Evolutionary conservation across 257 asterid genomes (phyloP), one percentile per base, ranked within the genome.

Genomic region (Nicotiana attenuata): DNA sequence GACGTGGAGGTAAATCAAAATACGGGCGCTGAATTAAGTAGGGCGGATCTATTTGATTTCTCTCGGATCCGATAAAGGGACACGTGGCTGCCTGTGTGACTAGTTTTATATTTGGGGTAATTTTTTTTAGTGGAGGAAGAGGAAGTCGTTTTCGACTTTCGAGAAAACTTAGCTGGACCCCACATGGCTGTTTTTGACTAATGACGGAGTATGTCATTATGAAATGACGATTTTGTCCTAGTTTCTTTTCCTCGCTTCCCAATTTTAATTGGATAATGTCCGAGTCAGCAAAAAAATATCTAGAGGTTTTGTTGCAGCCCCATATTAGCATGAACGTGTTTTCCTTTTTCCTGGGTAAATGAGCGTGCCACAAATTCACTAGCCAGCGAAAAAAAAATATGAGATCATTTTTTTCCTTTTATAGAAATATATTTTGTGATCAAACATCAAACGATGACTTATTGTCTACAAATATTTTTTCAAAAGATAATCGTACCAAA

Each of bases 1-100:
- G 85, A 83, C 26, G 75, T 52, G 81, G 78, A 10, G 73, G 82
- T 66, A 82, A 83, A 89, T 89, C 91, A 63, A 89, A 87, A 89
- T 55, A 81, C 78, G 82, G 85, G 84, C 80, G 52, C 87, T 82
- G 57, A 77, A 79, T 81, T 64, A 81, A 41, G 77, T 67, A n/a
- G 19, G 81, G 67, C 81, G 88, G 87, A 85, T 89, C 89, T 84
- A 19, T 33, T 47, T 13, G 45, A 56, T 83, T 84, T 82, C 31
- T 64, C 66, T 84, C 16, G 81, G 89, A 87, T 87, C 87, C 65
- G 85, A 61, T 84, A 24, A 50, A 28, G 69, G 31, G 84, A 76
- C 88, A 87, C 90, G 89, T 85, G 90, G 87, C 81, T 0, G 3
- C 0, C 59, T 85, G 47, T 11, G 20, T 28, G 76, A 7, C 22